These are phyloP conservation scores for Podaxis sp. DNA, from an alignment of 768 basidiomycete species.

Conservation along the genomic window DNA sequence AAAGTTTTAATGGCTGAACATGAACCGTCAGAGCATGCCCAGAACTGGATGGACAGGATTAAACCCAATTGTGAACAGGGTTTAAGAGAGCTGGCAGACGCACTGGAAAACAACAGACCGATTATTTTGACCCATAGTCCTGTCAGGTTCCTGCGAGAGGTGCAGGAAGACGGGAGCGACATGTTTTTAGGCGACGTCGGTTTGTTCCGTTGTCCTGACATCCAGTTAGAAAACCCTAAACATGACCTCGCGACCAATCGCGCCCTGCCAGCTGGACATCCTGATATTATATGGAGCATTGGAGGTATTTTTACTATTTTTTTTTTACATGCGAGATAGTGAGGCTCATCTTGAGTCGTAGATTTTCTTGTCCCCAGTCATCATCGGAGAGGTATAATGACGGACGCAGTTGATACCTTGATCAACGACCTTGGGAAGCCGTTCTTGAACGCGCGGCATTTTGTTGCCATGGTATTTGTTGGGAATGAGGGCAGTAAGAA, in stretches of 20 bases:
- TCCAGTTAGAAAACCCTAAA: constrained; percentile 17
- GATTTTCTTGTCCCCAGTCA: constrained; percentile 61
- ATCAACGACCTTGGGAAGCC: constrained; percentile 62
- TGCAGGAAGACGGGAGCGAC: constrained; percentile 55
- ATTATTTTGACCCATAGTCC: constrained; percentile 45
- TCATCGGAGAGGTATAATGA: constrained; percentile 74
- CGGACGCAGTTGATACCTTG: constrained; percentile 53
- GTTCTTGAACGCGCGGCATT: constrained; percentile 52
- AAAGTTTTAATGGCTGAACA: not conserved
- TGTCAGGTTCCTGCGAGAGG: constrained; percentile 50
- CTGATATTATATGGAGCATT: constrained; percentile 56
- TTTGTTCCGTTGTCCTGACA: constrained; percentile 30
- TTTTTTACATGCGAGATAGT: not conserved
- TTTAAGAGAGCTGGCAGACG: constrained; percentile 30
- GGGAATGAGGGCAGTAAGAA: constrained; percentile 60
- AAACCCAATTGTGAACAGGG: constrained; percentile 28
- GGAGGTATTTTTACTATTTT: constrained; percentile 41
- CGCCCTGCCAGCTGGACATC: constrained; percentile 43
- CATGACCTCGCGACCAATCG: constrained; percentile 36
- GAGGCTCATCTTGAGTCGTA: constrained; percentile 21
- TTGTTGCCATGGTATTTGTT: constrained; percentile 42
- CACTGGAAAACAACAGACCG: constrained; percentile 18
- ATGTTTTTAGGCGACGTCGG: constrained; percentile 49
- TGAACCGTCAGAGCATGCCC: constrained; percentile 31
- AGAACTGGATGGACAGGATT: constrained; percentile 25